Percentiles rank a stretch among this genome's conserved stretches.
These are phyloP conservation scores for Glycine latifolia DNA, from an alignment of 306 rosid genomes.

Conservation along the genomic window DNA sequence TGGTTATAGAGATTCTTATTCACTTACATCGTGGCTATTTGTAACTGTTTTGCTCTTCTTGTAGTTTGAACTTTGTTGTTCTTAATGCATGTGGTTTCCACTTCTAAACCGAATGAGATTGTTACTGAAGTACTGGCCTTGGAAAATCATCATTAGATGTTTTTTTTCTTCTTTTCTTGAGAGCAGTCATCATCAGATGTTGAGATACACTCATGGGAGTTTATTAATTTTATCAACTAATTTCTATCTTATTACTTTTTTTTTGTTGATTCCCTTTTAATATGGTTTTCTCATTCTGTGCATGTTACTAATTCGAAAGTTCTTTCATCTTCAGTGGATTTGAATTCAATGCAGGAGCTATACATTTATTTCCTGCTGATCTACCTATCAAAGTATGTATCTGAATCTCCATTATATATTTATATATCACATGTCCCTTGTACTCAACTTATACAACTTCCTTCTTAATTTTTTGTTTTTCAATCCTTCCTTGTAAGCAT, in stretches of 20 bases:
- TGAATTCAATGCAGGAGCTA: conserved; percentile 64
- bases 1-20: conserved; percentile 26
- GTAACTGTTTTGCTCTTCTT: not conserved
- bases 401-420: conserved; percentile 4
- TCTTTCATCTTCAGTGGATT: conserved; percentile 60
- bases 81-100: not conserved
- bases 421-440: not conserved
- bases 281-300: not conserved
- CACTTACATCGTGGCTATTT: not conserved
- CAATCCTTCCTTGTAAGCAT: not conserved
- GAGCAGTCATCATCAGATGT: too few species aligned
- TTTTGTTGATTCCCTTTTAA: not conserved
- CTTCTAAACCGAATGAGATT: not conserved
- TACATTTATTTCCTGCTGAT: conserved; percentile 70
- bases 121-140: not conserved
- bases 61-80: conserved; percentile 11
- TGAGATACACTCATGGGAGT: not conserved
- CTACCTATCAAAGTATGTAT: conserved; percentile 62
- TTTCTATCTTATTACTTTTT: not conserved
- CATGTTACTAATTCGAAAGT: conserved; percentile 26
- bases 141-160: conserved; percentile 19
- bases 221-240: not conserved
- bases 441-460: not conserved
- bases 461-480: not conserved
- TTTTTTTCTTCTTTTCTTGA: not conserved